phyloP scores from a whole-genome alignment of 306 rosid species.

The Datisca glomerata region DNA sequence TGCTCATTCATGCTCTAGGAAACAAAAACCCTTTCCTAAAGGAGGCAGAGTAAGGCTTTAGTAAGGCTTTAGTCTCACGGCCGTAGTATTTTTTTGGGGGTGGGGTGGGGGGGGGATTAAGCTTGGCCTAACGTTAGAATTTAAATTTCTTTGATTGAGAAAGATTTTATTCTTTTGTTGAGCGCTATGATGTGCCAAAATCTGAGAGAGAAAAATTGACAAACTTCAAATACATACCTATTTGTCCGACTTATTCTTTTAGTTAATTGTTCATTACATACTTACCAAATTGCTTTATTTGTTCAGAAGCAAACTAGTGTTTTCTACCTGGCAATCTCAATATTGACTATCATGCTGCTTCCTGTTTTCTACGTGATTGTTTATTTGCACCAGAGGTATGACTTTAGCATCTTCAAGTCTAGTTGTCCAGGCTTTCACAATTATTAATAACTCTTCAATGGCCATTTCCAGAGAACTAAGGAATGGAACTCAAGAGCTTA shows the following conservation, averaged over 20 bases:
- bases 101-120: too few species aligned
- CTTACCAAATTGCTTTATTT: neutral
- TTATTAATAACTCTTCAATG: constrained; percentile 10
- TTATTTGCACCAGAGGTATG: constrained; percentile 67
- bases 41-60: constrained; percentile 66
- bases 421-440: constrained; percentile 2
- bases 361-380: constrained; percentile 83
- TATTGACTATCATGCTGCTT: constrained; percentile 76
- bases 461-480: constrained; percentile 45
- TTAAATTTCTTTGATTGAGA: constrained; percentile 11
- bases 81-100: constrained; percentile 6
- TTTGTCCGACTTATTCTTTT: constrained; percentile 9
- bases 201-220: too few species aligned
- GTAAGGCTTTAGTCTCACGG: constrained; percentile 3
- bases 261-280: neutral
- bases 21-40: constrained; percentile 68
- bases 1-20: constrained; percentile 76
- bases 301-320: constrained; percentile 55
- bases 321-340: constrained; percentile 60
- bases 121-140: neutral
- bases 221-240: too few species aligned
- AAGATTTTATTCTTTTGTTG: constrained; percentile 10
- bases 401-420: constrained; percentile 10
- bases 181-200: constrained; percentile 2
- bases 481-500: constrained; percentile 57